phyloP scores from a whole-genome alignment of 2,329 filamentous ascomycete genomes.

The Alternaria triticina region DNA sequence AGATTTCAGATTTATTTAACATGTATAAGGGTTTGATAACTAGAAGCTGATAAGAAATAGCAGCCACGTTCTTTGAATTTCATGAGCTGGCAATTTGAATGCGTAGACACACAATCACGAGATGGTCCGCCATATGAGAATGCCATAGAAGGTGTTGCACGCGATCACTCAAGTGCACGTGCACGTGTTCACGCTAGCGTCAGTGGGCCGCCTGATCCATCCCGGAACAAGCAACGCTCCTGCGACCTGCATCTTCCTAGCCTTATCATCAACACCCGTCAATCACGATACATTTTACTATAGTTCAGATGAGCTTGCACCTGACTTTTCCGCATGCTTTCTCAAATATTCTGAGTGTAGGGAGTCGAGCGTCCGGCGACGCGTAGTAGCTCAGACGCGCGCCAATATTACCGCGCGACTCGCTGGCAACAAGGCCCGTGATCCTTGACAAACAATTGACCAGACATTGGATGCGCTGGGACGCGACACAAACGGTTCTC shows the following conservation, averaged over 20 bases:
- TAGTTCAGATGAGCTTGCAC: background rate
- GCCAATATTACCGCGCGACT: background rate
- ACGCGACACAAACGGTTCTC: background rate
- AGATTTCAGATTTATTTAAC: background rate
- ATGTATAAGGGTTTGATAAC: background rate
- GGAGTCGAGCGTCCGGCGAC: background rate
- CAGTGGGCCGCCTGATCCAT: background rate
- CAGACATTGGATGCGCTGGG: background rate
- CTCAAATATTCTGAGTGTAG: background rate
- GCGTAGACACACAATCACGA: background rate
- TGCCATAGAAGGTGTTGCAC: background rate
- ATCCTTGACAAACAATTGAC: background rate
- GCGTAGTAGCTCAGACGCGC: constrained; percentile 2
- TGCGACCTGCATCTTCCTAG: background rate
- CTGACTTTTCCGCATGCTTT: background rate
- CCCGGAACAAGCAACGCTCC: background rate
- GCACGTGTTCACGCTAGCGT: constrained; percentile 10
- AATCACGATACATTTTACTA: background rate
- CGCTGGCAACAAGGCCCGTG: background rate
- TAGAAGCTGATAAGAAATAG: background rate
- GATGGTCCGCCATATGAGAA: background rate
- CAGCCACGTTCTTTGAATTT: too few species aligned
- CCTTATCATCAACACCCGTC: background rate
- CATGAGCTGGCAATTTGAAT: too few species aligned
- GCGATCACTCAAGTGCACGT: constrained; percentile 6